phyloP scores from a whole-genome alignment of 495 filamentous ascomycete genomes.

The Aspergillus campestris region DNA sequence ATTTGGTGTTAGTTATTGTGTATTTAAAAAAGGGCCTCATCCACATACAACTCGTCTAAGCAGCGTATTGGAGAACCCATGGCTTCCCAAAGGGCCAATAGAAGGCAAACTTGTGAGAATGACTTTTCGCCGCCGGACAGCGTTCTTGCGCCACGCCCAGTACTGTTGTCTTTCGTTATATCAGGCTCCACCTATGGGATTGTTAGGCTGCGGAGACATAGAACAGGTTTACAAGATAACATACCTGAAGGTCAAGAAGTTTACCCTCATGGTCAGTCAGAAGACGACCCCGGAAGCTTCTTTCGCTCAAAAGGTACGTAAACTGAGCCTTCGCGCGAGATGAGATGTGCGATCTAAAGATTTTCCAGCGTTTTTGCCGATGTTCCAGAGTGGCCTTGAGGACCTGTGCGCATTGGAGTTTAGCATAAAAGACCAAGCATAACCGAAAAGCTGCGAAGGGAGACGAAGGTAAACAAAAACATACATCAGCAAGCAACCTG shows the following conservation, averaged over 20 bases:
- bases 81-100: conserved; percentile 92
- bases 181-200: conserved; percentile 62
- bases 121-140: conserved; percentile 95
- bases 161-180: conserved; percentile 53
- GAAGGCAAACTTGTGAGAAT: conserved; percentile 89
- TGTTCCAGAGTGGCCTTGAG: conserved; percentile 59
- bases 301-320: conserved; percentile 75
- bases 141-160: conserved; percentile 77
- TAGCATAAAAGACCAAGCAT: background rate
- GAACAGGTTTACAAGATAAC: background rate
- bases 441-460: background rate
- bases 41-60: conserved; percentile 81
- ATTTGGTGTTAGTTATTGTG: conserved; percentile 12
- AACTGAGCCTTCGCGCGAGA: conserved; percentile 79
- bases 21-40: background rate
- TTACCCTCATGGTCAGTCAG: conserved; percentile 66
- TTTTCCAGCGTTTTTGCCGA: conserved; percentile 66
- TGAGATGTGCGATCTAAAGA: conserved; percentile 77
- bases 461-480: background rate
- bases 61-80: conserved; percentile 95
- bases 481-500: conserved; percentile 45
- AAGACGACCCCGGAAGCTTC: conserved; percentile 77
- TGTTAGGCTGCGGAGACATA: background rate
- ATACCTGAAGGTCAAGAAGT: conserved; percentile 66
- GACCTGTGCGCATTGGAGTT: conserved; percentile 16